These are phyloP conservation scores for Heteromeles arbutifolia DNA, from an alignment of 306 rosid genomes.

Conservation along the genomic window DNA sequence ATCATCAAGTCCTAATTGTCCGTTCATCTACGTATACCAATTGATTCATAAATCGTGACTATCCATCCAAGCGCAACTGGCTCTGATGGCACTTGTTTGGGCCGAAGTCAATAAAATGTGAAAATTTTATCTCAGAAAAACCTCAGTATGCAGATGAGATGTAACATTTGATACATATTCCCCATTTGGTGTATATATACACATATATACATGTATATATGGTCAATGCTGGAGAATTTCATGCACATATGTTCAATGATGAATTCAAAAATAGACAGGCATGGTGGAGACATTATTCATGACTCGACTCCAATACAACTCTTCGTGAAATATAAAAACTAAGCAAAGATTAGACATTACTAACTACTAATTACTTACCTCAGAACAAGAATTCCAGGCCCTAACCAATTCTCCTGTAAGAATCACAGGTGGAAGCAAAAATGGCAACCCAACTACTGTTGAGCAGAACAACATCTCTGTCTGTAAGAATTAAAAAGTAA, in stretches of 20 bases:
- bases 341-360: not conserved
- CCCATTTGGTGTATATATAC: not conserved
- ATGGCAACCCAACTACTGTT: constrained; percentile 53
- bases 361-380: constrained; percentile 19
- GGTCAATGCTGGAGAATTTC: not conserved
- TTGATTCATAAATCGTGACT: too few relatives aligned
- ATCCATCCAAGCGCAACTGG: too few relatives aligned
- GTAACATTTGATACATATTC: not conserved
- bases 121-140: not conserved
- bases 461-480: constrained; percentile 67
- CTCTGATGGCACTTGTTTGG: too few relatives aligned
- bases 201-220: not conserved
- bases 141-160: not conserved
- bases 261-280: not conserved
- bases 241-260: not conserved
- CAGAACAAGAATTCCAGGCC: constrained; percentile 60
- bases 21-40: not conserved
- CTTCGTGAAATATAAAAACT: not conserved
- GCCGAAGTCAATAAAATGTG: too few relatives aligned
- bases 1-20: not conserved
- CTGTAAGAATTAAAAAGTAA: constrained; percentile 19
- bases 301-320: not conserved
- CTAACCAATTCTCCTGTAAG: constrained; percentile 50
- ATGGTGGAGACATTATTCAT: not conserved
- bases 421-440: constrained; percentile 50